Evolutionary conservation across 768 basidiomycete species (phyloP), one percentile per base, ranked within the genome.

Genomic region (Auricularia cornea): DNA sequence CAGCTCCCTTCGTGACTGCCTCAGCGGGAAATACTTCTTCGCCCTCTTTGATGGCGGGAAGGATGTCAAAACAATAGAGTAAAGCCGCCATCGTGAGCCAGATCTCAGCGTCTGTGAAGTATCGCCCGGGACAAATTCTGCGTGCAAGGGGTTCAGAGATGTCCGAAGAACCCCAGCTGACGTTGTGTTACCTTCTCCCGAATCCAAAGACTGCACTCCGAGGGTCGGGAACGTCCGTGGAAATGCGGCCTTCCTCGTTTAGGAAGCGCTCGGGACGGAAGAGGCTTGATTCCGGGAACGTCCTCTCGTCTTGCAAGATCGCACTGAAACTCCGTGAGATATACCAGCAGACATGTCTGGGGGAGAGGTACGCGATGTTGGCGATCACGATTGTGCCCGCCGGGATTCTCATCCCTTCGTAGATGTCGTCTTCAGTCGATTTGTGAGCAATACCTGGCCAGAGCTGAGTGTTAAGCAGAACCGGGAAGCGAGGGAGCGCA

Each of bases 231-330:
- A 72, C 62, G 59, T 76, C 12, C 65, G 62, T 70, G 26, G 70
- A 63, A n/a, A 70, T 70, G 6, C 65, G 62, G 12, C 70, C 72
- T 44, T 71, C 67, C 26, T 64, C 60, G n/a, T n/a, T n/a, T 16
- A 80, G 66, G 56, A 75, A 82, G 14, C 81, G 73, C 26, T 76
- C 75, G 12, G 81, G 82, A 1, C 68, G 66, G 66, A 81, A 83
- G 12, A 67, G 66, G 8, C 74, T 67, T 4, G 82, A 79, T 48
- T 80, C 67, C 1, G 72, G 65, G 61, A 79, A 83, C 3, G 72
- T 68, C 23, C 68, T 65, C 52, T 71, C 70, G 52, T 81, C 75
- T 38, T 76, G 75, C 10, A 72, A 67, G 64, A 83, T 72, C 6
- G 70, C 76, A 78, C 76, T 80, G 16, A 8, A 14, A 38, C 35